Percentiles rank a stretch among this genome's conserved stretches.
These are phyloP conservation scores for Actinidia arguta DNA, from an alignment of 179 eudicot genomes.

Conservation along the genomic window DNA sequence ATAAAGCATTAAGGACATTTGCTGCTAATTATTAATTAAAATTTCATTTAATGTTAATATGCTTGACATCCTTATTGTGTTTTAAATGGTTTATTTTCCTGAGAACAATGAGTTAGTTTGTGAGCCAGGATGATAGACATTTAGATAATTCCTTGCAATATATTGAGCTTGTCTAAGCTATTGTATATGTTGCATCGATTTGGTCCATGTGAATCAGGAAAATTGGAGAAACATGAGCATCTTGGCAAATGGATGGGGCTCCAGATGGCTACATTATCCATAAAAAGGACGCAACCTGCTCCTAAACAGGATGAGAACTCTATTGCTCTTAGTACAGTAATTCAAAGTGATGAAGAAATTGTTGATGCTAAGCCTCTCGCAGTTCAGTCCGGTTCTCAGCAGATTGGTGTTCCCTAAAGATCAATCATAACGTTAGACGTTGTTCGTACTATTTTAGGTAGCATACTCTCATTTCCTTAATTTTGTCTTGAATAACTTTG, in stretches of 20 bases:
- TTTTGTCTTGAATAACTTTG: neutral
- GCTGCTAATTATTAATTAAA: too few relatives aligned
- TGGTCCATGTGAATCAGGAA: slow-evolving; percentile 55
- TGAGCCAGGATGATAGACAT: neutral
- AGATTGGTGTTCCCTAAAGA: slow-evolving; percentile 64
- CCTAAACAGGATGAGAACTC: slow-evolving; percentile 70
- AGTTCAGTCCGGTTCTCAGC: slow-evolving; percentile 54
- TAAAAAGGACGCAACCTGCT: slow-evolving; percentile 60
- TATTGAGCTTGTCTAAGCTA: neutral
- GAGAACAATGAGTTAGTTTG: neutral
- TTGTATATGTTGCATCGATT: neutral
- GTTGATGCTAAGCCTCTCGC: slow-evolving; percentile 55
- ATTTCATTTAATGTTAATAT: too few relatives aligned
- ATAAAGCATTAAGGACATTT: too few relatives aligned
- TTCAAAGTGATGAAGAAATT: slow-evolving; percentile 78
- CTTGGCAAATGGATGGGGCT: slow-evolving; percentile 84
- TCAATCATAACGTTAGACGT: slow-evolving; percentile 76
- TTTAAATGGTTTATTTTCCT: slow-evolving; percentile 4
- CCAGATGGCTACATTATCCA: slow-evolving; percentile 73
- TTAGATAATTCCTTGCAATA: neutral
- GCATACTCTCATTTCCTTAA: neutral
- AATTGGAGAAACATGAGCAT: slow-evolving; percentile 99
- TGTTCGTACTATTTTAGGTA: neutral
- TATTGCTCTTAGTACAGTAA: slow-evolving; percentile 44
- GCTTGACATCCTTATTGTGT: neutral